Percentiles rank a stretch among this genome's conserved stretches.
Conservation (phyloP, 1,139 yeast genomes). For the Pichia sorboxylosa region DNA sequence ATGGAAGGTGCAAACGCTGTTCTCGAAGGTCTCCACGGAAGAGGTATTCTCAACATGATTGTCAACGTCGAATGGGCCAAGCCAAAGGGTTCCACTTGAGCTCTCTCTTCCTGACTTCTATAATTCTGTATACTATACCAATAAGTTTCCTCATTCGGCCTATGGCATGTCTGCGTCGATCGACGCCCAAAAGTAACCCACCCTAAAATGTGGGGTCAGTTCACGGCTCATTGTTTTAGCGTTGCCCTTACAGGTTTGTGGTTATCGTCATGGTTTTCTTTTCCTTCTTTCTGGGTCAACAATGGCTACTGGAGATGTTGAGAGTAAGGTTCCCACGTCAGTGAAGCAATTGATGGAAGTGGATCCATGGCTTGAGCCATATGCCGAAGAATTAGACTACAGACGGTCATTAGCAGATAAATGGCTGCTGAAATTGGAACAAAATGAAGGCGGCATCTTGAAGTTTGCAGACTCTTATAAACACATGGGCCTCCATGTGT, state of each 20-base stretch:
- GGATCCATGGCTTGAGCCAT: slow-evolving; percentile 88
- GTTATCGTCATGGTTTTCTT: neutral
- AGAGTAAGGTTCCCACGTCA: slow-evolving; percentile 9
- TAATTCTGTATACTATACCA: too few relatives aligned
- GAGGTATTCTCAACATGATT: slow-evolving; percentile 87
- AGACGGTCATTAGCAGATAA: slow-evolving; percentile 45
- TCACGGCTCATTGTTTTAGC: neutral
- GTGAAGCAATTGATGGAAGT: slow-evolving; percentile 51
- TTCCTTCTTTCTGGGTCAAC: neutral
- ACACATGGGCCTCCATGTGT: slow-evolving; percentile 65
- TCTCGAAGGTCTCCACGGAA: slow-evolving; percentile 69
- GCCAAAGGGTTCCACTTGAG: slow-evolving; percentile 15
- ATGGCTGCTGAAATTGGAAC: slow-evolving; percentile 40
- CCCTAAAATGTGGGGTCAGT: too few relatives aligned
- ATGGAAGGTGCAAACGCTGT: slow-evolving; percentile 68
- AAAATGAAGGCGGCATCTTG: slow-evolving; percentile 29
- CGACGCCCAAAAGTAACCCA: too few relatives aligned
- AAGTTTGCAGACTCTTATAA: slow-evolving; percentile 46
- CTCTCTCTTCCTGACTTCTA: too few relatives aligned
- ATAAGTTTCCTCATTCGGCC: too few relatives aligned
- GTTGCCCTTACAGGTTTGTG: neutral
- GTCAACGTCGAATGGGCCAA: slow-evolving; percentile 55
- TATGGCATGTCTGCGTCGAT: too few relatives aligned
- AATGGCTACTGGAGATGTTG: neutral
- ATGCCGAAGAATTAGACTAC: slow-evolving; percentile 44